These are phyloP conservation scores for Metschnikowia anglica DNA, from an alignment of 805 yeast species.

Conservation along the genomic window DNA sequence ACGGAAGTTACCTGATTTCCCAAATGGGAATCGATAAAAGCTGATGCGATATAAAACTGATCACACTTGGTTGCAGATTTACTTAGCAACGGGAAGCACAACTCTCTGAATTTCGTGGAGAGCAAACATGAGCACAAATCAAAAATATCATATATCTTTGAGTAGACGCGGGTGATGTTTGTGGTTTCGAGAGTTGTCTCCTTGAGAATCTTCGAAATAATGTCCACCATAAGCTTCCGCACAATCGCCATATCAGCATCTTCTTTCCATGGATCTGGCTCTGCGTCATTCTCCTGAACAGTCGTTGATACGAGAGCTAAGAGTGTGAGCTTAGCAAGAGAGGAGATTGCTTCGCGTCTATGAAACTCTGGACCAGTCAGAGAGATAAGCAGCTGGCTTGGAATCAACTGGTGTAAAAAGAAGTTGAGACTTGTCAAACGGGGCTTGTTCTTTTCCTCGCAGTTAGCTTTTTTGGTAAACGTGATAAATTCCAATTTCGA, in stretches of 20 bases:
- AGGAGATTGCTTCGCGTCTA: constrained; percentile 56
- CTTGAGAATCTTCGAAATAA: constrained; percentile 58
- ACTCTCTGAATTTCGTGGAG: constrained; percentile 43
- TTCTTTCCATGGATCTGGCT: constrained; percentile 47
- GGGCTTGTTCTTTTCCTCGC: constrained; percentile 53
- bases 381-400: constrained; percentile 46
- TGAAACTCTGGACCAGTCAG: constrained; percentile 42
- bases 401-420: constrained; percentile 70
- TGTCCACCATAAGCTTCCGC: constrained; percentile 71
- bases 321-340: constrained; percentile 60
- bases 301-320: constrained; percentile 61
- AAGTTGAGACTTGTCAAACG: constrained; percentile 75
- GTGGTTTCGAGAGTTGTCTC: constrained; percentile 44
- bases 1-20: constrained; percentile 57
- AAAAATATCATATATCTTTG: constrained; percentile 53
- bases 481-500: constrained; percentile 81
- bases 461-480: constrained; percentile 57
- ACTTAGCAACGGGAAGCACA: constrained; percentile 46
- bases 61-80: constrained; percentile 54
- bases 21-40: constrained; percentile 66
- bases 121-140: constrained; percentile 48
- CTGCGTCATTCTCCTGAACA: constrained; percentile 48
- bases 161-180: constrained; percentile 47
- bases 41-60: constrained; percentile 59
- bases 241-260: constrained; percentile 73